Evolutionary conservation across 1,284 basidiomycete genomes (phyloP).

Genomic region (Sanghuangporus weigelae): DNA sequence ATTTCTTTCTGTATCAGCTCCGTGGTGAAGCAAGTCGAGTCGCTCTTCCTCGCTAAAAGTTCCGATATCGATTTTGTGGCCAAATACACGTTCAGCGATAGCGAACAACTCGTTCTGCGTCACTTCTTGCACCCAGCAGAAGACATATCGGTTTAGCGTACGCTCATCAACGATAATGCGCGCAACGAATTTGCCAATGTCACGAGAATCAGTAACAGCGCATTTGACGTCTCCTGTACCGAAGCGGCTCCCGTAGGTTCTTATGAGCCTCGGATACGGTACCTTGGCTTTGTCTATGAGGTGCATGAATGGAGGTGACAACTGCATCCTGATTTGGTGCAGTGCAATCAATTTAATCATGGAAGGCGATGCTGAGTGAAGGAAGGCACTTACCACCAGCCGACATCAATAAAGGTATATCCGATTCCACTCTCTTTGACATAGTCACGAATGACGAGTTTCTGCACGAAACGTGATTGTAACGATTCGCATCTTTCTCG

Average conservation of each 20-base stretch:
- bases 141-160: constrained; percentile 26
- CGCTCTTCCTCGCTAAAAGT: background rate
- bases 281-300: background rate
- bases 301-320: background rate
- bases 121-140: constrained; percentile 25
- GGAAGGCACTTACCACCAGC: constrained; percentile 14
- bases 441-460: constrained; percentile 9
- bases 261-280: too few relatives aligned
- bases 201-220: constrained; percentile 11
- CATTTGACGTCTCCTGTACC: constrained; percentile 14
- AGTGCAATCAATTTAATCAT: background rate
- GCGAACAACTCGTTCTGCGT: constrained; percentile 14
- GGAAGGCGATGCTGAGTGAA: background rate
- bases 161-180: constrained; percentile 21
- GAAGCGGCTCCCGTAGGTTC: too few relatives aligned
- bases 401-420: constrained; percentile 19
- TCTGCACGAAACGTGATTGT: constrained; percentile 1
- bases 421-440: constrained; percentile 11
- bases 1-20: background rate
- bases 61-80: background rate
- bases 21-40: background rate
- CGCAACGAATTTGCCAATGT: constrained; percentile 17
- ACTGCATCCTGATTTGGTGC: constrained; percentile 2
- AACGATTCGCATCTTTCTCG: background rate
- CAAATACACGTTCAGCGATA: background rate